Evolutionary conservation across 2,329 filamentous ascomycete species (phyloP).

Genomic region (Tolypocladium ovalisporum): DNA sequence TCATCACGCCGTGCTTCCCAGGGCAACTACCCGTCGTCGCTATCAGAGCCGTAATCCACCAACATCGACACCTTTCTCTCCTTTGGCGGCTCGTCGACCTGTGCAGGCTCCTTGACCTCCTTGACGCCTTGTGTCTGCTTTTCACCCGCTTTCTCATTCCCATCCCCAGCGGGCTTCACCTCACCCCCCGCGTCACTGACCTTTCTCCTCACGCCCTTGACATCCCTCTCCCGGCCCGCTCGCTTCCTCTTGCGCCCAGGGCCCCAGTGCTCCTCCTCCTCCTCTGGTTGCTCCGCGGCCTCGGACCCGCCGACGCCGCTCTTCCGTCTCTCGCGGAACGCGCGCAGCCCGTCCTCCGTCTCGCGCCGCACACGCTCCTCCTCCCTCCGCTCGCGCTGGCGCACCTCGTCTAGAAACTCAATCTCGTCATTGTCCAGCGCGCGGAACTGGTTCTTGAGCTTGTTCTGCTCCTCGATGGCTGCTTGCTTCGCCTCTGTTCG

Average conservation of each 20-base stretch:
- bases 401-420: conserved; percentile 57
- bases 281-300: conserved; percentile 12
- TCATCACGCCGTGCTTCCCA: not conserved
- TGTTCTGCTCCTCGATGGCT: conserved; percentile 64
- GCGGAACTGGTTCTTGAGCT: conserved; percentile 66
- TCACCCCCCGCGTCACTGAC: not conserved
- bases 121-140: not conserved
- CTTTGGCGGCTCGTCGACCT: not conserved
- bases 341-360: conserved; percentile 43
- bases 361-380: conserved; percentile 44
- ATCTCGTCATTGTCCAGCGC: conserved; percentile 70
- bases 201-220: conserved; percentile 18
- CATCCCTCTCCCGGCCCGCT: conserved; percentile 24
- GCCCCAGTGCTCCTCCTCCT: conserved; percentile 21
- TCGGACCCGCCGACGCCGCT: conserved; percentile 9
- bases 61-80: conserved; percentile 25
- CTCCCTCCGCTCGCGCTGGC: conserved; percentile 35
- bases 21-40: conserved; percentile 26
- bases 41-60: conserved; percentile 44
- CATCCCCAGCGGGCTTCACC: conserved; percentile 1
- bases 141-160: not conserved
- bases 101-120: not conserved
- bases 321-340: conserved; percentile 43
- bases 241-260: conserved; percentile 25
- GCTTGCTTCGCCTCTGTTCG: conserved; percentile 67